A percentile compares a stretch with the other conserved stretches of the same genome.
Conservation (phyloP, 75 land plant species). For the Cunninghamia lanceolata region DNA sequence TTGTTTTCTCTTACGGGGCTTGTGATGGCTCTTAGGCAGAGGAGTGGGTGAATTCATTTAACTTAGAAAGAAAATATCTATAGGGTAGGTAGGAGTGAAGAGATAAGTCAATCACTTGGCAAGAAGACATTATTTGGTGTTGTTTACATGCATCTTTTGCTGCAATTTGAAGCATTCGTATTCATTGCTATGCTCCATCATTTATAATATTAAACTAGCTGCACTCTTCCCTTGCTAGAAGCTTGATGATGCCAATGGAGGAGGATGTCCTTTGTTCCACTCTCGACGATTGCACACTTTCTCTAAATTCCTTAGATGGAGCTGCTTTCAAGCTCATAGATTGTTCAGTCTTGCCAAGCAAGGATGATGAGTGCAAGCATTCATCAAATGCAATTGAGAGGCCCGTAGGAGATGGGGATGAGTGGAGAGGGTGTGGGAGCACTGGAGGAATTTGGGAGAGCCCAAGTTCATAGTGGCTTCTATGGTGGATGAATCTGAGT, state of each 20-base stretch:
- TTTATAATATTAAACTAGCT: too few species aligned
- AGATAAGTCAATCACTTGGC: too few species aligned
- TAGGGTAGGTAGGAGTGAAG: too few species aligned
- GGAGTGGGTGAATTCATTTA: too few species aligned
- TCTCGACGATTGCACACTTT: background rate
- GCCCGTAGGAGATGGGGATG: slow-evolving; percentile 12
- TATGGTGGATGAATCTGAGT: slow-evolving; percentile 98
- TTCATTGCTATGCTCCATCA: background rate
- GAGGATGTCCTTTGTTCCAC: slow-evolving; percentile 19
- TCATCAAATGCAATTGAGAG: background rate
- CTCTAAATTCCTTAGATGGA: background rate
- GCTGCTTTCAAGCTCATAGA: background rate
- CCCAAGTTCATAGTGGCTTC: slow-evolving; percentile 93
- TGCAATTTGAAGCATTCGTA: background rate
- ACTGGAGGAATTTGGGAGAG: slow-evolving; percentile 53
- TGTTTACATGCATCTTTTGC: too few species aligned
- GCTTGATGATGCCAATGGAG: background rate
- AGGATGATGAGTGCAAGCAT: background rate
- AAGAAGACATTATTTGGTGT: background rate
- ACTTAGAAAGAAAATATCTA: too few species aligned
- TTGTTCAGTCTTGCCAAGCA: background rate
- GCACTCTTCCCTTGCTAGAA: background rate
- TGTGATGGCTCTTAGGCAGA: too few species aligned
- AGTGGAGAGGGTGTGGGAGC: slow-evolving; percentile 41
- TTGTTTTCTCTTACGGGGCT: too few species aligned